Base-by-base conservation (phyloP, 495 filamentous ascomycete genomes). In the Daldinia concentrica region DNA sequence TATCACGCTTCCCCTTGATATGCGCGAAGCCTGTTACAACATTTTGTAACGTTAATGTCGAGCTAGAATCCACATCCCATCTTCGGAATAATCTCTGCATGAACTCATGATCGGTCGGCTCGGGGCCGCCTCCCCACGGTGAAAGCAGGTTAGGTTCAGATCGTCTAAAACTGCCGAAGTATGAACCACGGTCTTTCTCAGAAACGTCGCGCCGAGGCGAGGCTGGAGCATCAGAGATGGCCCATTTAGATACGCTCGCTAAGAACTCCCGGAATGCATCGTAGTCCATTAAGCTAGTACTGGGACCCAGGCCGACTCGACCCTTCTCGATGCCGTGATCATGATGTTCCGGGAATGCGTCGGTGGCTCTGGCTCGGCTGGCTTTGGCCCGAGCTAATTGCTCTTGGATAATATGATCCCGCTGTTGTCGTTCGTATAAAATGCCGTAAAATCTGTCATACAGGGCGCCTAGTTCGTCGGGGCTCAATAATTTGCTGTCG, bases 21-120 rank as follows among this genome's bases (percentile, higher is more conserved):
- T 90, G 88, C 2, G 95, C 93, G 30, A 99, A 80, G 2, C 95
- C 95, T 15, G 90, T 91, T 15, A 98, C 95, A 4, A 98, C 94
- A 72, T 97, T 91, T 68, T 95, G 93, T 37, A 99, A 82, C 27
- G 88, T 94, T 45, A 99, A 80, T 2, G 90, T 87, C n/a, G 89
- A 89, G 37, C 84, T 87, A 68, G 89, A 88, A 58, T 93, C 89
- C 5, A 86, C 86, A 67, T 97, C 92, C 96, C 96, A 99, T 58
- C 90, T 89, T 58, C 87, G 85, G 80, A 97, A 98, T 27, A 99
- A 82, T 22, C 95, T 88, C 74, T 88, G 90, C 86, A 98, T 90
- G 79, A 99, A 99, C 71, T 99, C 95, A 76, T 98, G 95, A 61
- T 98, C 92, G 12, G 95, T 93, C 2, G 95, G 94, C 70, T 96